Conservation (phyloP, 169 alveolate species). For the Plasmodium reichenowi region DNA sequence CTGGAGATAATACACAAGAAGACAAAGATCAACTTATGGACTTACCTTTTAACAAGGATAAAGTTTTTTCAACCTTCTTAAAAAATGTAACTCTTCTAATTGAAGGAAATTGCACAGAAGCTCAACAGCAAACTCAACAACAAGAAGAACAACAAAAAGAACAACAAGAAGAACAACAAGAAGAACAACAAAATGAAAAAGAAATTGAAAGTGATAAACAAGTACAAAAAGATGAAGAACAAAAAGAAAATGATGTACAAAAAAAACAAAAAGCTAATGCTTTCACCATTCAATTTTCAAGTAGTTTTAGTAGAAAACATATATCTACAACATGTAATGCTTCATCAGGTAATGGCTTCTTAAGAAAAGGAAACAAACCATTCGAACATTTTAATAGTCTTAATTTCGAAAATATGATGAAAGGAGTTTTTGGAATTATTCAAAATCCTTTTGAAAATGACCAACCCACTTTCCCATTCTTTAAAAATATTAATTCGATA, state of each 20-base stretch:
- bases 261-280: too few species aligned
- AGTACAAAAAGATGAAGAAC: too few species aligned
- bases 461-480: constrained; percentile 3
- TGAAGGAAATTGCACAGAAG: constrained; percentile 25
- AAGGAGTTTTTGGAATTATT: constrained; percentile 18
- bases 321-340: neutral
- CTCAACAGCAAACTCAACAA: neutral
- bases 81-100: constrained; percentile 12
- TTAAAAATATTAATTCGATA: neutral
- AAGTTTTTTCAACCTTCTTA: constrained; percentile 12
- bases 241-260: too few species aligned
- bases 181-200: neutral
- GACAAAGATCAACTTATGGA: neutral
- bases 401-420: constrained; percentile 23
- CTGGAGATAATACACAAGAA: neutral
- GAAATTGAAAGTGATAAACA: too few species aligned
- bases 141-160: neutral
- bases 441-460: constrained; percentile 11
- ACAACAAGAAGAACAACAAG: neutral
- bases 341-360: neutral
- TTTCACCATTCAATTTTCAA: too few species aligned
- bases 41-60: constrained; percentile 22
- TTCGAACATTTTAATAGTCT: too few species aligned
- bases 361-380: constrained; percentile 1
- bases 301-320: neutral